A percentile compares a stretch with the other conserved stretches of the same genome.
phyloP scores from a whole-genome alignment of 129 eudicot genomes.

The Erigeron canadensis region DNA sequence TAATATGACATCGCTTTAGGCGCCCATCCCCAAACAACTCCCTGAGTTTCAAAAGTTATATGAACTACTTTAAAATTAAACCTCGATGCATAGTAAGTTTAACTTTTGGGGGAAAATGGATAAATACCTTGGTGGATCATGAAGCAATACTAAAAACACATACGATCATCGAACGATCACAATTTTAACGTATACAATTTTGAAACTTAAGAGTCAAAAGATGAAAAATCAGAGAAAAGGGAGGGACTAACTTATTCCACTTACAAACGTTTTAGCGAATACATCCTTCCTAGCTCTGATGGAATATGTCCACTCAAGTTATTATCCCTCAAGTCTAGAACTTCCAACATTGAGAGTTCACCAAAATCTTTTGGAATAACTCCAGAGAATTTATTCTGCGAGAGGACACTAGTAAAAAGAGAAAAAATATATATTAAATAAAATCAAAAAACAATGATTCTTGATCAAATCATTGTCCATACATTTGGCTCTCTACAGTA shows the following conservation, averaged over 20 bases:
- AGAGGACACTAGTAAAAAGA: conserved; percentile 51
- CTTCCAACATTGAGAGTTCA: conserved; percentile 59
- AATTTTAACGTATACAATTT: neutral
- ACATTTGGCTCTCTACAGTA: too few species aligned
- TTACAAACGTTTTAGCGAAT: conserved; percentile 69
- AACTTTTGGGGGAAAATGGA: neutral
- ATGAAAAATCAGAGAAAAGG: conserved; percentile 1
- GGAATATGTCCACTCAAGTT: conserved; percentile 75
- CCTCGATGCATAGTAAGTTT: neutral
- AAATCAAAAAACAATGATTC: neutral
- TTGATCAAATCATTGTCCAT: neutral
- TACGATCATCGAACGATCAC: neutral
- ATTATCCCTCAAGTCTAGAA: conserved; percentile 76
- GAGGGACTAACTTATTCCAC: conserved; percentile 32
- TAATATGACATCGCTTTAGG: neutral
- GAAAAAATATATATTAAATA: neutral
- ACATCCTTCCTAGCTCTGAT: conserved; percentile 56
- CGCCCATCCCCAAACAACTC: conserved; percentile 4
- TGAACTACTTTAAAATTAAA: neutral
- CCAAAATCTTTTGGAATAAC: conserved; percentile 69
- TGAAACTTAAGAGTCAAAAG: conserved; percentile 10
- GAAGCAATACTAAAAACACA: conserved; percentile 1
- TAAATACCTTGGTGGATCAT: neutral
- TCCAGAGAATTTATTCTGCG: conserved; percentile 69
- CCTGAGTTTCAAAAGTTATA: neutral